Evolutionary conservation across 768 basidiomycete species (phyloP), one percentile per base, ranked within the genome.

Genomic region (Russula ochroleuca): DNA sequence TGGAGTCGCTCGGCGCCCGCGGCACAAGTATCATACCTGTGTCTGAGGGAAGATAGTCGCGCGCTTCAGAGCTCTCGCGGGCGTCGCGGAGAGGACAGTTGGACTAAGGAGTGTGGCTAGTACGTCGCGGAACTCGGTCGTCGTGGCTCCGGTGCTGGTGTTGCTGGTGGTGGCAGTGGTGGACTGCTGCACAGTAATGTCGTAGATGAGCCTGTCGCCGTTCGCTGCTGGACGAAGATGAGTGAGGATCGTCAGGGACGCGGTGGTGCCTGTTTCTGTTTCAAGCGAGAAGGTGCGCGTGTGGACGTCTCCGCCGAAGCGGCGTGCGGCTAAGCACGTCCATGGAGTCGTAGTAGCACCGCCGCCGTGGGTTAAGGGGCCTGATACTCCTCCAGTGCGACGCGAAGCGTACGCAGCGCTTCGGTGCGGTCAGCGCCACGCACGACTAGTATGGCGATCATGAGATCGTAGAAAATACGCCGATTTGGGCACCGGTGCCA

Each of bases 381-480:
- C 70, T 87, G 85, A 72, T 96, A 98, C 67, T 94, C 87, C 58
- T 88, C 91, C 45, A 97, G 74, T 5, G 92, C 93, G 61, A 84
- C 85, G 3, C 90, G 77, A 64, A 97, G 79, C 71, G 92, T 80
- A 19, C 92, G 80, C 70, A 98, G 73, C 0, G 94, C 94, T 70
- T 94, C 92, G 2, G 84, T 84, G 23, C 94, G 82, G 73, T 94
- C 89, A 31, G 84, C 77, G 15, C 92, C 94, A 68, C 92, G 90
- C 10, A 91, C 92, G 19, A 98, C 88, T 6, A 97, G 85, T 73
- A 94, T 95, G 3, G 91, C 87, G 63, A 95, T 94, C 85, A 95
- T 87, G 0, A 92, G 92, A 69, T 95, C 92, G 72, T 94, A 95
- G 73, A 86, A n/a, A n/a, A 94, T 1, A 94, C 88, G 23, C 91